These are phyloP conservation scores for Gossypium davidsonii DNA, from an alignment of 441 rosid species.

Conservation along the genomic window DNA sequence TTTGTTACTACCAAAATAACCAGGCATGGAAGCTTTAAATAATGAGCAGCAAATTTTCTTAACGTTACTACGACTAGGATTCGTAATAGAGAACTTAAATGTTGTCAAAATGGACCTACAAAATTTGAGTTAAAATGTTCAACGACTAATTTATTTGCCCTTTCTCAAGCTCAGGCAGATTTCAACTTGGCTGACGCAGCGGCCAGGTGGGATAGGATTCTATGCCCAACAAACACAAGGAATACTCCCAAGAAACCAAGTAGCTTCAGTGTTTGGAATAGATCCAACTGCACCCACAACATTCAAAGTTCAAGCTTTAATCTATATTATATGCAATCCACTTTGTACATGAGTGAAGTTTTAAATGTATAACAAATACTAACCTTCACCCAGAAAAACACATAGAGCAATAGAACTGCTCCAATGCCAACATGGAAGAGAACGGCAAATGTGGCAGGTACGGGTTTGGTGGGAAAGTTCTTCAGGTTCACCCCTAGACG, in stretches of 20 bases:
- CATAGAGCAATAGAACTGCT: slow-evolving; percentile 75
- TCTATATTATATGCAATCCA: neutral
- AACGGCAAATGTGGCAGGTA: slow-evolving; percentile 55
- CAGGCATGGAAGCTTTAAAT: neutral
- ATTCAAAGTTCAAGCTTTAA: neutral
- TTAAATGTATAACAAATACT: neutral
- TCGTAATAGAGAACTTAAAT: neutral
- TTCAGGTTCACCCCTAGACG: slow-evolving; percentile 74
- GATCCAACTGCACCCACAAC: slow-evolving; percentile 61
- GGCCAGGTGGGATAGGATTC: slow-evolving; percentile 74
- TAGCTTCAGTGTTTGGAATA: slow-evolving; percentile 77
- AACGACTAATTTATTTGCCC: neutral
- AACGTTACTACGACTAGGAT: neutral
- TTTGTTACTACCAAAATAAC: neutral
- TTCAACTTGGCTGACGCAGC: slow-evolving; percentile 73
- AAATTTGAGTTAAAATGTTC: slow-evolving; percentile 28
- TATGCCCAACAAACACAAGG: slow-evolving; percentile 83
- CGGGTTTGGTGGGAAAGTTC: slow-evolving; percentile 67
- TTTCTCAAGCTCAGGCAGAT: slow-evolving; percentile 35
- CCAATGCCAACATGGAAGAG: slow-evolving; percentile 86
- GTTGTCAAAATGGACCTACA: slow-evolving; percentile 24
- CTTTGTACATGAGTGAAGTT: neutral
- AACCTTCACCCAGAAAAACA: slow-evolving; percentile 94
- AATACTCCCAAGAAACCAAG: slow-evolving; percentile 77
- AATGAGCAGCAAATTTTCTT: neutral